A percentile compares a stretch with the other conserved stretches of the same genome.
phyloP scores from a whole-genome alignment of 2,329 filamentous ascomycete species.

The Colletotrichum graminicola region DNA sequence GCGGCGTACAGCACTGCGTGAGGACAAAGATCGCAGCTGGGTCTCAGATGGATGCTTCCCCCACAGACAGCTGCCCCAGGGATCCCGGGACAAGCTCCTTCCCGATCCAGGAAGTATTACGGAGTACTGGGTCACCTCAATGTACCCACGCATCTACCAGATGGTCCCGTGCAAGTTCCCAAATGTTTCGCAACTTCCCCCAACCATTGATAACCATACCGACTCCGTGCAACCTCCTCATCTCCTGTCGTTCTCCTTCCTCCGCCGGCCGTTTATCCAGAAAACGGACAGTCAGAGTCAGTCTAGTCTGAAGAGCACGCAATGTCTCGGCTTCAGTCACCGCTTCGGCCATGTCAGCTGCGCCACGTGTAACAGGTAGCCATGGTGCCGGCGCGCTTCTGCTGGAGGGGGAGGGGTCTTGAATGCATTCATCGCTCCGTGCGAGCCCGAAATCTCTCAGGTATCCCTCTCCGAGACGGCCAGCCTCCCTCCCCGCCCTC shows the following conservation, averaged over 20 bases:
- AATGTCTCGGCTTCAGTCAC: constrained; percentile 34
- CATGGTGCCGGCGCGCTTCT: constrained; percentile 33
- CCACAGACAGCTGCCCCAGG: background rate
- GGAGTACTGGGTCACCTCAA: background rate
- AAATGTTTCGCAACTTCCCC: background rate
- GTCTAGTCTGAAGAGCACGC: background rate
- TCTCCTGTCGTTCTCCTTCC: background rate
- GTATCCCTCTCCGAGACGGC: constrained; percentile 10
- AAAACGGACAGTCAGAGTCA: background rate
- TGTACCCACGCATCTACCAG: constrained; percentile 5
- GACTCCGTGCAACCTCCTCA: background rate
- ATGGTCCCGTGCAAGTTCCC: constrained; percentile 7
- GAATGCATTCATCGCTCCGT: constrained; percentile 20
- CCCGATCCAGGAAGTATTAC: background rate
- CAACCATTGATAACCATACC: background rate
- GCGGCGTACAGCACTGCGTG: background rate
- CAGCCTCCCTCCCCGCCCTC: background rate
- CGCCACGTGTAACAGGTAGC: constrained; percentile 30
- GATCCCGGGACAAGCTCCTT: background rate
- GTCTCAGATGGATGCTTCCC: constrained; percentile 5
- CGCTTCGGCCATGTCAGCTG: constrained; percentile 37
- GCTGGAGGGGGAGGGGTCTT: constrained; percentile 9
- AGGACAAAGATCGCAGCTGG: constrained; percentile 5
- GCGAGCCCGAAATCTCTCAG: background rate
- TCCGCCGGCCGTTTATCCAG: background rate